phyloP scores from a whole-genome alignment of 495 filamentous ascomycete genomes.

The Durotheca rogersii region DNA sequence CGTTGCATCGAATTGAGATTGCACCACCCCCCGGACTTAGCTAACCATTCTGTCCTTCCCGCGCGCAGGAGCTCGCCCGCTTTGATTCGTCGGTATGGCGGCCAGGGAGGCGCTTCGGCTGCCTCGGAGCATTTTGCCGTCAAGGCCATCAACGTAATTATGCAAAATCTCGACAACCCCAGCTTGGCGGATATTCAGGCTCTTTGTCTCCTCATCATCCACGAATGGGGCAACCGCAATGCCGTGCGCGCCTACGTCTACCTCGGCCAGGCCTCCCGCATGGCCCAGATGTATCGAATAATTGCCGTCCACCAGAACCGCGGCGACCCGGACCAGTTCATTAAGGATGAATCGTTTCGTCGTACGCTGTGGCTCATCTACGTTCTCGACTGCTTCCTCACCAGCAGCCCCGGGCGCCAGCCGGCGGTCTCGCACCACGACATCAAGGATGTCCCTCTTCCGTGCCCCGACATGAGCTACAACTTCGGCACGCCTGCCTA shows the following conservation, averaged over 20 bases:
- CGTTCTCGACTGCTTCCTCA: conserved; percentile 55
- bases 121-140: conserved; percentile 52
- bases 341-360: conserved; percentile 53
- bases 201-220: conserved; percentile 52
- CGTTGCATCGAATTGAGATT: conserved; percentile 1
- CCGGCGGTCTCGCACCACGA: conserved; percentile 49
- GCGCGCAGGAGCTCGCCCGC: conserved; percentile 43
- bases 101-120: conserved; percentile 43
- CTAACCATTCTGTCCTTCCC: conserved; percentile 15
- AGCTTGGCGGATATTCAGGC: conserved; percentile 54
- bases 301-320: conserved; percentile 46
- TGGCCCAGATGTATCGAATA: conserved; percentile 55
- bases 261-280: conserved; percentile 51
- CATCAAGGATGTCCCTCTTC: conserved; percentile 48
- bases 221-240: conserved; percentile 55
- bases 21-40: conserved; percentile 17
- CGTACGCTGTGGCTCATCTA: conserved; percentile 55
- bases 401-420: conserved; percentile 53
- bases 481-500: conserved; percentile 50
- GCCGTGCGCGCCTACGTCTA: conserved; percentile 55
- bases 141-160: conserved; percentile 50
- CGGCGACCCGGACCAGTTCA: conserved; percentile 50
- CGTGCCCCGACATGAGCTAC: conserved; percentile 52
- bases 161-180: conserved; percentile 48
- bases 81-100: conserved; percentile 53